Evolutionary conservation across 257 asterid genomes (phyloP), one percentile per base, ranked within the genome.

Genomic region (Nicotiana noctiflora): DNA sequence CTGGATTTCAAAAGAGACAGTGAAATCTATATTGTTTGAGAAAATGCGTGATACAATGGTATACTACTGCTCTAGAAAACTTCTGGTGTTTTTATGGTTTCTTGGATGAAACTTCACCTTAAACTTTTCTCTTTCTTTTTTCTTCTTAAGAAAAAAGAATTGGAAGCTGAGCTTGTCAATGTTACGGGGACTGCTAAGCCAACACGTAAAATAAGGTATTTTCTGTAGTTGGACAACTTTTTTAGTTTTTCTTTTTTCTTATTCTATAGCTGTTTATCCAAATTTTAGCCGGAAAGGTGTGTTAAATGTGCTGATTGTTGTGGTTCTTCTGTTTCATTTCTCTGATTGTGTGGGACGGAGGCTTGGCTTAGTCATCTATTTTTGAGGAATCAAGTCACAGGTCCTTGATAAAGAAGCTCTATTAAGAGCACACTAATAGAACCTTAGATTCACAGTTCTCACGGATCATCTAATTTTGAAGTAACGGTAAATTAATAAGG

Each of bases 1-100:
- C 68, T 96, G 99, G 99, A 96, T 96, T 80, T 98, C 98, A 83
- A 96, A 93, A 85, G 99, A 96, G 80, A 94, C 98, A 70, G 99
- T 96, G 29, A 96, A 96, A 85, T 96, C 99, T 63, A 94, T 94
- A 85, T 85, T 96, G 89, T 89, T 96, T 83, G 98, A 96, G 87
- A 94, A 94, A 86, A 96, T 96, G 99, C 97, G 99, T 66, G 99
- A 96, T 87, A 96, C 99, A 49, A 96, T 96, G 99, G 99, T 94
- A 91, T 78, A 55, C 32, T 85, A 56, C 29, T 86, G 76, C 67
- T 40, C 74, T 44, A 49, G 44, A 34, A 49, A 25, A 74, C 44
- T 46, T 74, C 61, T 49, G 60, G 57, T 74, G 79, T 23, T 23
- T 74, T 49, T 46, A 21, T 72, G 62, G 23, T 51, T 13, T 74